A percentile compares a stretch with the other conserved stretches of the same genome.
These are phyloP conservation scores for Globisporangium apiculatum DNA, from an alignment of 352 stramenopile species.

Conservation along the genomic window DNA sequence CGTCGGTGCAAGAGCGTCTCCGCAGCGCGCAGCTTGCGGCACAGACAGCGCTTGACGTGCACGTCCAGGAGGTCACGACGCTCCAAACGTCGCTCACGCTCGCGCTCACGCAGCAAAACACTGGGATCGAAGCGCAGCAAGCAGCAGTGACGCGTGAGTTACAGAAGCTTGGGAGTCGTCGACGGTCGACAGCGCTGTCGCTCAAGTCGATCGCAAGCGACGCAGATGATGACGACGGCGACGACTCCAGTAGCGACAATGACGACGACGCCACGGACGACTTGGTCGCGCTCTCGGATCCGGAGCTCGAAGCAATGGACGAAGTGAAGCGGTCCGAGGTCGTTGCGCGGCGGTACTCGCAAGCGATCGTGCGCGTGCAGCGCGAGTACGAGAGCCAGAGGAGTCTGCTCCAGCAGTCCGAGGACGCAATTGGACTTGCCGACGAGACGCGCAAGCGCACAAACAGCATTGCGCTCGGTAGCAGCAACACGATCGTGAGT, in stretches of 20 bases:
- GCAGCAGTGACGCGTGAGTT: constrained; percentile 36
- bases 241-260: neutral
- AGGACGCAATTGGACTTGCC: constrained; percentile 29
- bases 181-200: constrained; percentile 1
- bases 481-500: constrained; percentile 27
- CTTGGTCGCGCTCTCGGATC: constrained; percentile 6
- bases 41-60: constrained; percentile 34
- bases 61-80: constrained; percentile 30
- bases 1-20: constrained; percentile 25
- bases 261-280: neutral
- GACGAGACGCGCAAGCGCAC: constrained; percentile 42
- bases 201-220: neutral
- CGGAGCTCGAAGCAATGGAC: constrained; percentile 13
- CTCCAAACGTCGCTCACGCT: constrained; percentile 38
- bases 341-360: constrained; percentile 39
- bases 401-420: constrained; percentile 26
- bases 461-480: constrained; percentile 48
- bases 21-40: constrained; percentile 35
- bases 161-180: constrained; percentile 21
- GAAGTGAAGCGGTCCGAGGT: constrained; percentile 42
- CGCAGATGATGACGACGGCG: neutral
- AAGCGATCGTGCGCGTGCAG: constrained; percentile 43
- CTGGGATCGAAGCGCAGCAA: constrained; percentile 54
- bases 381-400: constrained; percentile 49
- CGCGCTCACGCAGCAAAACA: constrained; percentile 34